Evolutionary conservation across 1,139 yeast genomes (phyloP), one percentile per base, ranked within the genome.

Genomic region (Ogataea hybrid): DNA sequence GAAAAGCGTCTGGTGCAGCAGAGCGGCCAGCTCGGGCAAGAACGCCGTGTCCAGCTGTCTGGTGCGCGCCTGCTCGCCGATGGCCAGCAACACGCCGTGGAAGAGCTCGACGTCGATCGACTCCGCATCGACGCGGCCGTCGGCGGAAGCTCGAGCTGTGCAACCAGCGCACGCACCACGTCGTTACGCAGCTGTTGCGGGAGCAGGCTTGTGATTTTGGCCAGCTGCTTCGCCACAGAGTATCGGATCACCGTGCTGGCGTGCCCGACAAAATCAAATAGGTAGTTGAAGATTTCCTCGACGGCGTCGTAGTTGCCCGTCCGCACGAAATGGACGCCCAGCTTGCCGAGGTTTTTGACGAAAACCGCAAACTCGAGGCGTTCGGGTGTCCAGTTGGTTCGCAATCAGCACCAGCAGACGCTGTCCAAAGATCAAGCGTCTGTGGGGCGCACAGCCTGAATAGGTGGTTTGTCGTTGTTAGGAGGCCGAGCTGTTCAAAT

Each of bases 161-260:
- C 49, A 1, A 67, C 20, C 4, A 72, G 47, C 7, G 58, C 59
- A 2, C 50, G 52, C 3, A 67, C 39, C 1, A 74, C 57, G 21
- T 73, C 73, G 3, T 45, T 39, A 20, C 57, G 61, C 32, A 63
- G 55, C 0, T 55, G 64, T 3, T 44, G 41, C 3, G 64, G 63
- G 4, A 71, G 48, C 14, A 53, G 46, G 2, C 42, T 42, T 2
- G 64, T 52, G 3, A 75, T 56, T 28, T 74, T 58, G 1, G 77
- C 69, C 1, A 75, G 43, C 3, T 74, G 73, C 47, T 73, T 73
- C 5, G 79, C 70, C 4, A 70, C 67, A 3, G 74, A 57, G 39
- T 69, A 68, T 30, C 81, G 56, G 6, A 74, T 69, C 0, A 58
- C 41, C 2, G 75, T 68, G 41, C 69, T 69, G 14, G 53, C 54